A percentile compares a stretch with the other conserved stretches of the same genome.
Conservation (phyloP, 2,329 filamentous ascomycete genomes). For the Trichoderma sp. region DNA sequence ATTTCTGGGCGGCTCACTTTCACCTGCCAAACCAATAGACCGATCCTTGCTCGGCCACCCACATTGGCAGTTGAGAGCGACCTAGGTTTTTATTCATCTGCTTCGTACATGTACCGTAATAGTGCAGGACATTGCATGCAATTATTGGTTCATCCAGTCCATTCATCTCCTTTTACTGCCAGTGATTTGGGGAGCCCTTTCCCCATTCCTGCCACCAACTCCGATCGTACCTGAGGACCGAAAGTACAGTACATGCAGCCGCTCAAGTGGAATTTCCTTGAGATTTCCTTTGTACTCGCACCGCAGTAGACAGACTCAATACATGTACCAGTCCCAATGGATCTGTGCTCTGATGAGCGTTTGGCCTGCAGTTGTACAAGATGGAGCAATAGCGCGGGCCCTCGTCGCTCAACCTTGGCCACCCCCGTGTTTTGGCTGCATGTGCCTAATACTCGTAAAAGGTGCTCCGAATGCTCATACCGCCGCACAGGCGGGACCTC, state of each 20-base stretch:
- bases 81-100: not conserved
- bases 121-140: not conserved
- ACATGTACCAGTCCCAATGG: no score
- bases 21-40: conserved; percentile 16
- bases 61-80: not conserved
- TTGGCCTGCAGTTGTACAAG: not conserved
- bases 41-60: conserved; percentile 5
- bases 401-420: conserved; percentile 7
- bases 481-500: not conserved
- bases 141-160: not conserved
- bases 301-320: no score
- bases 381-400: not conserved
- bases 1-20: not conserved
- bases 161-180: not conserved
- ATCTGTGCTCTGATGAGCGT: no score
- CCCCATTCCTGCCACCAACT: not conserved
- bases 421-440: conserved; percentile 8
- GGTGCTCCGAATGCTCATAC: not conserved
- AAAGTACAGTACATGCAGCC: not conserved
- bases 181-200: no score
- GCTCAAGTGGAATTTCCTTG: not conserved
- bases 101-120: not conserved
- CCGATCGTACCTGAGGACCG: not conserved
- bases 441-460: no score
- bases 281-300: not conserved